phyloP scores from a whole-genome alignment of 345 rosid genomes.

The Euphorbia lathyris region DNA sequence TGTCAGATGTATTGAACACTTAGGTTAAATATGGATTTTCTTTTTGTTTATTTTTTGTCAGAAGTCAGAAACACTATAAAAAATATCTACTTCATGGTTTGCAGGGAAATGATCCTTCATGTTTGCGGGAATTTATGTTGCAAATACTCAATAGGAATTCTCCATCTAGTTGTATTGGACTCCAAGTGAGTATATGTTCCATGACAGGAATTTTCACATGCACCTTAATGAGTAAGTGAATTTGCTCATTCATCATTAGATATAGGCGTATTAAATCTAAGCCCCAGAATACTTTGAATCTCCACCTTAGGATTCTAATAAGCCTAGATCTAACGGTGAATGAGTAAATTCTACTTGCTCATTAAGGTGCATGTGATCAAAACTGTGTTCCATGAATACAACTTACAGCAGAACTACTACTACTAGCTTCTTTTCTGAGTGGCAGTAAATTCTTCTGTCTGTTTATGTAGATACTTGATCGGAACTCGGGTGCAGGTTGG shows the following conservation, averaged over 20 bases:
- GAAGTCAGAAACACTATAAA: background rate
- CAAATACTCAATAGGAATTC: constrained; percentile 57
- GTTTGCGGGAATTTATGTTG: constrained; percentile 81
- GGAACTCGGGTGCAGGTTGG: constrained; percentile 98
- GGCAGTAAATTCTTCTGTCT: background rate
- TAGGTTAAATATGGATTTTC: no score
- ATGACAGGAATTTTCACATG: no score
- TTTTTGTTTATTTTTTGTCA: background rate
- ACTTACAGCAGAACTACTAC: background rate
- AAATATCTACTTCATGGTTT: background rate
- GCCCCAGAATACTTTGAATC: no score
- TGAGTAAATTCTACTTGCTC: no score
- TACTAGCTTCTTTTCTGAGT: background rate
- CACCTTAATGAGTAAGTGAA: no score
- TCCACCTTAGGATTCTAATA: no score
- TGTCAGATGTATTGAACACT: background rate
- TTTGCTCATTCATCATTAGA: no score
- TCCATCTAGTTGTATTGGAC: constrained; percentile 64
- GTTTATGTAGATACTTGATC: constrained; percentile 74
- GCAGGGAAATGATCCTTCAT: constrained; percentile 91
- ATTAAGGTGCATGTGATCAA: no score
- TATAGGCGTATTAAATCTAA: no score
- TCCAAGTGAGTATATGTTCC: constrained; percentile 52
- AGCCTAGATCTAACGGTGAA: no score
- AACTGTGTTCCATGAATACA: constrained; percentile 4